phyloP scores from a whole-genome alignment of 1,284 basidiomycete genomes.

The Trametes hirsuta region DNA sequence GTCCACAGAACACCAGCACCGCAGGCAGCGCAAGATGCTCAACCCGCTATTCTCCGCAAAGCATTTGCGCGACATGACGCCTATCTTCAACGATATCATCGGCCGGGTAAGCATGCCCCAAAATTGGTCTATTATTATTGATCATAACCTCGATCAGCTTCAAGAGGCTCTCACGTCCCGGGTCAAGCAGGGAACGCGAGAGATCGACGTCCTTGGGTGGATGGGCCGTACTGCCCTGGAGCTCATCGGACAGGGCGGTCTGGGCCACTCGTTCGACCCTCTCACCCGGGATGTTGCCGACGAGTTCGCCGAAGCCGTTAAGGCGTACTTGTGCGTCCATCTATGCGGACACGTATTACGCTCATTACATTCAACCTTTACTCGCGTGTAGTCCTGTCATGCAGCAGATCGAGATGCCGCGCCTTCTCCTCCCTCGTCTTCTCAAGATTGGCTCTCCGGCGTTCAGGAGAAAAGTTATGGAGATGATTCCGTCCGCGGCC shows the following conservation, averaged over 20 bases:
- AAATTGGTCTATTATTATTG: neutral
- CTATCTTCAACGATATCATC: slow-evolving; percentile 7
- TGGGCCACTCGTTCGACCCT: slow-evolving; percentile 44
- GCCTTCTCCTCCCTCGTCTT: slow-evolving; percentile 33
- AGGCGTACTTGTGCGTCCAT: slow-evolving; percentile 19
- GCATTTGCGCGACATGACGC: slow-evolving; percentile 6
- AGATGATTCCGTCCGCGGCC: neutral
- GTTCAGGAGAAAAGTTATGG: neutral
- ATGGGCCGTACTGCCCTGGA: slow-evolving; percentile 44
- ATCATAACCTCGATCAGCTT: slow-evolving; percentile 13
- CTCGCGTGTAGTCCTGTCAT: neutral
- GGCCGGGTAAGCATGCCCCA: neutral
- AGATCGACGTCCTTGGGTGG: slow-evolving; percentile 40
- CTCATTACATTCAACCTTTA: too few species aligned
- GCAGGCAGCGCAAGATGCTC: slow-evolving; percentile 12
- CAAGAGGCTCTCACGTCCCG: slow-evolving; percentile 26
- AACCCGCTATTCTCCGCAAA: slow-evolving; percentile 12
- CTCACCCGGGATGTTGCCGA: slow-evolving; percentile 31
- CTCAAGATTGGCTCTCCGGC: slow-evolving; percentile 31
- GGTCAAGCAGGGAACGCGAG: slow-evolving; percentile 22
- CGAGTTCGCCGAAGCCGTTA: slow-evolving; percentile 29
- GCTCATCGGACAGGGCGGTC: slow-evolving; percentile 42
- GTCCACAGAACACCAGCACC: slow-evolving; percentile 3
- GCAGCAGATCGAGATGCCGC: neutral
- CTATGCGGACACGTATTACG: too few species aligned